A percentile compares a stretch with the other conserved stretches of the same genome.
Evolutionary conservation across 2,329 filamentous ascomycete genomes (phyloP).

Genomic region (Trichoderma koningii): DNA sequence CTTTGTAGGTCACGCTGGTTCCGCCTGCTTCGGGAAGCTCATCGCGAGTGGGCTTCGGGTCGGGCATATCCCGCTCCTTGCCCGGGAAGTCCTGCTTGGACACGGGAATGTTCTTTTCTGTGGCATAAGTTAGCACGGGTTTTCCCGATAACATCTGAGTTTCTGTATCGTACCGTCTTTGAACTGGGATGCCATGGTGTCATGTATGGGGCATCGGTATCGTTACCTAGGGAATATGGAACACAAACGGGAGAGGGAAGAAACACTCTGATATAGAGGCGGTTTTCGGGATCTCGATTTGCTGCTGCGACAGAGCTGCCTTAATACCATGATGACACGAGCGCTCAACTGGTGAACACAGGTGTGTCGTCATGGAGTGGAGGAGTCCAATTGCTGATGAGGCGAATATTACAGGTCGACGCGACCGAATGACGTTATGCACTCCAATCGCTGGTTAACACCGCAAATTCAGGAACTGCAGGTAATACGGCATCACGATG

Average conservation of each 20-base stretch:
- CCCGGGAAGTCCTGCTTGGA: constrained; percentile 38
- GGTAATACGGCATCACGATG: too few species aligned
- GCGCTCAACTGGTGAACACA: background rate
- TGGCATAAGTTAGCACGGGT: background rate
- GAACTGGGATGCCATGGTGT: constrained; percentile 7
- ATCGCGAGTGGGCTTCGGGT: constrained; percentile 58
- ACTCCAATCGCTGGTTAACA: too few species aligned
- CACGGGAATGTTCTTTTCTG: constrained; percentile 33
- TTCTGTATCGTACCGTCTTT: background rate
- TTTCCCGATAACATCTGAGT: background rate
- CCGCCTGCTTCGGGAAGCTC: constrained; percentile 69
- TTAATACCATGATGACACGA: background rate
- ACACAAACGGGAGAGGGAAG: background rate
- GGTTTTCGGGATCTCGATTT: background rate
- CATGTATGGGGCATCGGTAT: background rate
- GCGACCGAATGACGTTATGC: background rate
- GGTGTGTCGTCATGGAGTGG: constrained; percentile 7
- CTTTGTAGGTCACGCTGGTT: constrained; percentile 43
- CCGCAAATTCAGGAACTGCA: too few species aligned
- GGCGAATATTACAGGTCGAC: background rate
- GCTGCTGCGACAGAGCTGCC: background rate
- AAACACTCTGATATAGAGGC: background rate
- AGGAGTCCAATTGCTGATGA: background rate
- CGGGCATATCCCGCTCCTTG: constrained; percentile 36
- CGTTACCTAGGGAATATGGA: too few species aligned